Conservation (phyloP, 352 stramenopile genomes). For the Pythium brassicae region DNA sequence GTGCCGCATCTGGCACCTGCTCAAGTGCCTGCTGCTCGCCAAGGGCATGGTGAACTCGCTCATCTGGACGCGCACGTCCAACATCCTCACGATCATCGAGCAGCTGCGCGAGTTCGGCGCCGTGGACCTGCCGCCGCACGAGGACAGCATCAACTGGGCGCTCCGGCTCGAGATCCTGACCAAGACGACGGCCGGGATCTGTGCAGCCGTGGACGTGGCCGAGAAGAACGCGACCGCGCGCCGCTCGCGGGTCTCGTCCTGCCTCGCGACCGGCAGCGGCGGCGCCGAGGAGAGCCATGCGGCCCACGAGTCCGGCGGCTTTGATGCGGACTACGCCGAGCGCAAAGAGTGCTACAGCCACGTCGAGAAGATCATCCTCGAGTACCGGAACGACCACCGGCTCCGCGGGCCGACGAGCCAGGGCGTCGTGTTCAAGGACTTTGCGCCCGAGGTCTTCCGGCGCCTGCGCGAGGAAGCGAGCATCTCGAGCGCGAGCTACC, state of each 20-base stretch:
- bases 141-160: constrained; percentile 86
- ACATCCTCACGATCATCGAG: constrained; percentile 72
- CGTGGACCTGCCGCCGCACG: constrained; percentile 53
- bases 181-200: constrained; percentile 85
- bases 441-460: constrained; percentile 74
- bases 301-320: neutral
- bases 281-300: constrained; percentile 4
- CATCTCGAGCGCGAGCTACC: constrained; percentile 61
- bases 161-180: constrained; percentile 83
- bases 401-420: constrained; percentile 32
- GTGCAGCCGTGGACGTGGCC: constrained; percentile 57
- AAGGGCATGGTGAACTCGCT: constrained; percentile 81
- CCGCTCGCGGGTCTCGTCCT: constrained; percentile 25
- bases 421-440: constrained; percentile 78
- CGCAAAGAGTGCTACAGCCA: constrained; percentile 72
- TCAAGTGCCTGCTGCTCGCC: constrained; percentile 62
- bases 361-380: constrained; percentile 68
- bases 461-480: constrained; percentile 57
- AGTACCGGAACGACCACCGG: constrained; percentile 55
- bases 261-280: neutral
- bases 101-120: constrained; percentile 58
- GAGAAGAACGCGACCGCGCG: constrained; percentile 55
- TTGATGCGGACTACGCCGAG: constrained; percentile 38
- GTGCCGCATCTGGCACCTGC: constrained; percentile 68
- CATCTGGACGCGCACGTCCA: constrained; percentile 82